Conservation (phyloP, 441 rosid species). For the Erysimum cheiri region DNA sequence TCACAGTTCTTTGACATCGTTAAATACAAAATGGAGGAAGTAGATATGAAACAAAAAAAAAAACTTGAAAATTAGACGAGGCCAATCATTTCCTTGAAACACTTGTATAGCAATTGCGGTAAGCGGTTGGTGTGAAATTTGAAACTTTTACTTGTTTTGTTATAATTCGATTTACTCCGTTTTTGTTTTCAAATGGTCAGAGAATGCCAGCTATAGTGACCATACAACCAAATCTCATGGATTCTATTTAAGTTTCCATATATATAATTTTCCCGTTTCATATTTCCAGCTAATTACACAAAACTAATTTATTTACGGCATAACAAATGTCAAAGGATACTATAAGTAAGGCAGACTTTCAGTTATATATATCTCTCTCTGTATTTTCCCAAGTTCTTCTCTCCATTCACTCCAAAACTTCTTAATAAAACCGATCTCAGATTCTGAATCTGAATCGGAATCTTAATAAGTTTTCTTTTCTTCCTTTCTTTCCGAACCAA, state of each 20-base stretch:
- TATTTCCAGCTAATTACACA: conserved; percentile 7
- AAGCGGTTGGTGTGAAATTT: background rate
- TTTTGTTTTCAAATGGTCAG: conserved; percentile 3
- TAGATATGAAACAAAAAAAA: background rate
- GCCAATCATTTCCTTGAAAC: background rate
- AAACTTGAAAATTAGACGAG: background rate
- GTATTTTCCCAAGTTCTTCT: conserved; percentile 4
- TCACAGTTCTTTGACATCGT: background rate
- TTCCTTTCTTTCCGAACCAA: background rate
- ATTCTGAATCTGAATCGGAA: conserved; percentile 33
- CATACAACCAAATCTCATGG: background rate
- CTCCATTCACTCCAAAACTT: background rate
- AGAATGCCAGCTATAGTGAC: conserved; percentile 26
- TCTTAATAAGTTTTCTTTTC: background rate
- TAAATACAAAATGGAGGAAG: background rate
- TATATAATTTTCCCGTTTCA: background rate
- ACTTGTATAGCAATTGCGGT: background rate
- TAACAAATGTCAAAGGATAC: conserved; percentile 11
- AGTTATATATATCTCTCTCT: background rate
- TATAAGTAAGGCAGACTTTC: conserved; percentile 26
- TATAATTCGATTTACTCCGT: background rate
- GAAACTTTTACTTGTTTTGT: background rate
- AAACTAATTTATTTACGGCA: background rate
- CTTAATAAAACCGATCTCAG: conserved; percentile 22
- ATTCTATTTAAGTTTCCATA: conserved; percentile 1